A percentile compares a stretch with the other conserved stretches of the same genome.
These are phyloP conservation scores for Ustilago vetiveriae DNA, from an alignment of 1,284 basidiomycete species.

Conservation along the genomic window DNA sequence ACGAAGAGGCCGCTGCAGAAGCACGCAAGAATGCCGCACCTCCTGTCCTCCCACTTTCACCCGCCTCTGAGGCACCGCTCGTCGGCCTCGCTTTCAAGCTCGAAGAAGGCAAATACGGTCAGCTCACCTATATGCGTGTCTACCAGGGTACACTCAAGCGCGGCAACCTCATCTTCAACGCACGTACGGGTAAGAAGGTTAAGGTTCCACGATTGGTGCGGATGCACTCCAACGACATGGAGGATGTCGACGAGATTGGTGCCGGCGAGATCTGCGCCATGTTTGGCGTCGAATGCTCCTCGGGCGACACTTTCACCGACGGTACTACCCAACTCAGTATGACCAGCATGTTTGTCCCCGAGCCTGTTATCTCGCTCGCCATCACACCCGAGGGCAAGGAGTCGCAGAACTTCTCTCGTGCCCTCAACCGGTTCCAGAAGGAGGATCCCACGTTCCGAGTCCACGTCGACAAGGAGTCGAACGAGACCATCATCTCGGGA, in stretches of 20 bases:
- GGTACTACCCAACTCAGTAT: slow-evolving; percentile 64
- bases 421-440: slow-evolving; percentile 96
- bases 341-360: slow-evolving; percentile 99
- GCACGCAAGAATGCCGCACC: slow-evolving; percentile 55
- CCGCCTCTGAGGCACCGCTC: slow-evolving; percentile 76
- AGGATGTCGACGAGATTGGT: slow-evolving; percentile 91
- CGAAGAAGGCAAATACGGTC: slow-evolving; percentile 95
- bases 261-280: slow-evolving; percentile 99
- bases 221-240: slow-evolving; percentile 99
- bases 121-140: slow-evolving; percentile 98
- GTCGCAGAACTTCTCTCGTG: slow-evolving; percentile 85
- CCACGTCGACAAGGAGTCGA: slow-evolving; percentile 90
- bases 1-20: slow-evolving; percentile 48
- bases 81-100: slow-evolving; percentile 98
- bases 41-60: slow-evolving; percentile 55
- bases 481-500: slow-evolving; percentile 99
- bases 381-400: slow-evolving; percentile 92
- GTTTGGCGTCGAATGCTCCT: slow-evolving; percentile 98
- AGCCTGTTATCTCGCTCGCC: slow-evolving; percentile 95
- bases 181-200: slow-evolving; percentile 94
- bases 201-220: slow-evolving; percentile 96
- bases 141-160: slow-evolving; percentile 93
- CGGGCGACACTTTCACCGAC: slow-evolving; percentile 93
- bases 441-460: slow-evolving; percentile 99
- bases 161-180: slow-evolving; percentile 87